Base-by-base conservation (phyloP, 441 rosid genomes). In the Melastoma candidum region DNA sequence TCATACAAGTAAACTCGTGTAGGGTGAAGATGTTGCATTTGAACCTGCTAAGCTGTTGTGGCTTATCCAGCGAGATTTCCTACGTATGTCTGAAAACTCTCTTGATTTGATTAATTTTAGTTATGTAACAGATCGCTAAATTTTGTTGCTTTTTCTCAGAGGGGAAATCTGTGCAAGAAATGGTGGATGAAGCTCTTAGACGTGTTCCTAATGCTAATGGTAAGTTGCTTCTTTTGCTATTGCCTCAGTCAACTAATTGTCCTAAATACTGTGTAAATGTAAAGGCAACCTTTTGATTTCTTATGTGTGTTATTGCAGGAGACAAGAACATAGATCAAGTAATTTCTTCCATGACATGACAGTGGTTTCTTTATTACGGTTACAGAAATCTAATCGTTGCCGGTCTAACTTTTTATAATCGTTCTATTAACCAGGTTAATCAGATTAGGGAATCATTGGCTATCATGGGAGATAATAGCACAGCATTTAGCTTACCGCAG, bases 11-110 rank as follows among this genome's bases (percentile, higher is more conserved):
- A 12, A 67, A 61, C 22, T 54, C 47, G 47, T 77, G 54, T 65
- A 93, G 99, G 99, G 99, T 58, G 80, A 93, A 74, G 99, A 83
- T 74, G 82, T 93, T 72, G 97, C 97, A 58, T 93, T 93, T 69
- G 93, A 86, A 65, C 99, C 97, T 17, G 83, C 99, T 54, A 93
- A 89, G 22, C 22, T 17, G 22, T 17, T 17, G 22, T 17, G 99
- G 99, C 99, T 93, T 75, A 93, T 93, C 67, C 99, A 93, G 74
- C 99, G 96, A 39, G 99, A 93, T 75, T 93, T 93, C 80, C 76
- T 93, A 59, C 95, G 99, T 93, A 80, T 77, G 97, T 71, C 56
- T 46, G 12, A 52, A 12, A 22, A 3, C 1, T 51, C 48, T 11
- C 13, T 11, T 60, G 22, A 12, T 26, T 47, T 11, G 52, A 29